These are phyloP conservation scores for Cnidoscolus chayamansa DNA, from an alignment of 441 rosid species.

Conservation along the genomic window DNA sequence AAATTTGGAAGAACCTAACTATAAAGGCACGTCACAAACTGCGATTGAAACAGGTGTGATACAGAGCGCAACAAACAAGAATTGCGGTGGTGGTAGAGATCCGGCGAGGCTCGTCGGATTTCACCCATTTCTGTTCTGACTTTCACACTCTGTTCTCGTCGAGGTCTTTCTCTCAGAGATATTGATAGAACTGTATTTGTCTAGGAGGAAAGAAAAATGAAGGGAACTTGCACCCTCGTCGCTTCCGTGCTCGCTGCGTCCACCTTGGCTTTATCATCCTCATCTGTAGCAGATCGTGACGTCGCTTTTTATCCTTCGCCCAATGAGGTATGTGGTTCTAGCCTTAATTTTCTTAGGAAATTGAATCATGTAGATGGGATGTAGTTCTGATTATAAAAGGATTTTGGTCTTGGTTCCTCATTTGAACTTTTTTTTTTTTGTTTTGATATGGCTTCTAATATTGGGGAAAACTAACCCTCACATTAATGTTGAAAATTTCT, in stretches of 20 bases:
- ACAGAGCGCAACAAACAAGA: neutral
- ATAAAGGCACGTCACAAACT: neutral
- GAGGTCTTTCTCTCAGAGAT: neutral
- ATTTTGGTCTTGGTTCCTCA: too few species aligned
- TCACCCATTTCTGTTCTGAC: constrained; percentile 25
- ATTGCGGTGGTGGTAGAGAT: constrained; percentile 40
- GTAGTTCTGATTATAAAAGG: too few species aligned
- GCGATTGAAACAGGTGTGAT: neutral
- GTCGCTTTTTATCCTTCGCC: constrained; percentile 12
- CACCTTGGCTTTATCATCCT: constrained; percentile 48
- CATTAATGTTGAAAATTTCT: too few species aligned
- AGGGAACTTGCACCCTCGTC: constrained; percentile 55
- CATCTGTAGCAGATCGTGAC: constrained; percentile 25
- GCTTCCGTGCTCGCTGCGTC: constrained; percentile 64
- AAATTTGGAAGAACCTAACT: constrained; percentile 3
- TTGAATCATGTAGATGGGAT: too few species aligned
- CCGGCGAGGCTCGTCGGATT: constrained; percentile 65
- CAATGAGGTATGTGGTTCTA: constrained; percentile 27
- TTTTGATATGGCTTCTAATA: neutral
- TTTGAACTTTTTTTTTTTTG: neutral
- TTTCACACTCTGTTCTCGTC: neutral
- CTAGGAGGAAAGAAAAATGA: constrained; percentile 32
- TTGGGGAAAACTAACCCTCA: neutral
- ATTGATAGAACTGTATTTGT: neutral
- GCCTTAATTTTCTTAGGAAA: too few species aligned